Percentiles rank a stretch among this genome's conserved stretches.
These are phyloP conservation scores for Picochlorum sp. DNA, from an alignment of 139 green algal species.

Conservation along the genomic window DNA sequence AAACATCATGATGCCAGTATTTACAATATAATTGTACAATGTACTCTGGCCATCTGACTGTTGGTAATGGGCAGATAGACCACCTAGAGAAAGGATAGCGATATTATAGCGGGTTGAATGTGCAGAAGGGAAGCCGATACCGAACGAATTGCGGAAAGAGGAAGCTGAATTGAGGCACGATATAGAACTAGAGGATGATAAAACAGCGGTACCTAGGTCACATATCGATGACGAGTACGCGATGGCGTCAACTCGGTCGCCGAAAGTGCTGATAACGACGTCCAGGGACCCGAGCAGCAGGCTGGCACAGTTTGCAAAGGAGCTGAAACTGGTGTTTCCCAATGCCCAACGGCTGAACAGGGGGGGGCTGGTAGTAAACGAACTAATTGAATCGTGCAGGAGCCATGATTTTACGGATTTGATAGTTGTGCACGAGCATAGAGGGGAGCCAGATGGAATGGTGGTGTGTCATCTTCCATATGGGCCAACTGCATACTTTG, in stretches of 20 bases:
- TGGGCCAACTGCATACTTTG: conserved; percentile 97
- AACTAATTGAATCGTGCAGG: conserved; percentile 82
- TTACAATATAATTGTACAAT: too few species aligned
- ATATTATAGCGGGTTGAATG: too few species aligned
- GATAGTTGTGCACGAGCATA: conserved; percentile 94
- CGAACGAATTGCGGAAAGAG: conserved; percentile 78
- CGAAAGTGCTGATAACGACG: conserved; percentile 92
- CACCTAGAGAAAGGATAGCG: too few species aligned
- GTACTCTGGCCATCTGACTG: too few species aligned
- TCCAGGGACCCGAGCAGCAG: conserved; percentile 77
- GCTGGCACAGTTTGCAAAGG: conserved; percentile 93
- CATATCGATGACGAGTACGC: conserved; percentile 98
- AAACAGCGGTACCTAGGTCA: conserved; percentile 74
- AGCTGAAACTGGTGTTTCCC: conserved; percentile 91
- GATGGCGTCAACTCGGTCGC: conserved; percentile 71
- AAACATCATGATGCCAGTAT: too few species aligned
- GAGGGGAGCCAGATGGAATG: conserved; percentile 93
- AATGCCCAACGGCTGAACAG: conserved; percentile 89
- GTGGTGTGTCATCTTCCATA: conserved; percentile 96
- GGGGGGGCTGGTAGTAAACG: conserved; percentile 56
- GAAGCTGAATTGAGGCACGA: conserved; percentile 63
- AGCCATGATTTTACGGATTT: conserved; percentile 91
- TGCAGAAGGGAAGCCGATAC: conserved; percentile 95
- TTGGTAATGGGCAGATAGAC: too few species aligned
- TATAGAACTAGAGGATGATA: conserved; percentile 92